Evolutionary conservation across 164 flowering plant genomes (phyloP).

Genomic region (Berberis thunbergii): DNA sequence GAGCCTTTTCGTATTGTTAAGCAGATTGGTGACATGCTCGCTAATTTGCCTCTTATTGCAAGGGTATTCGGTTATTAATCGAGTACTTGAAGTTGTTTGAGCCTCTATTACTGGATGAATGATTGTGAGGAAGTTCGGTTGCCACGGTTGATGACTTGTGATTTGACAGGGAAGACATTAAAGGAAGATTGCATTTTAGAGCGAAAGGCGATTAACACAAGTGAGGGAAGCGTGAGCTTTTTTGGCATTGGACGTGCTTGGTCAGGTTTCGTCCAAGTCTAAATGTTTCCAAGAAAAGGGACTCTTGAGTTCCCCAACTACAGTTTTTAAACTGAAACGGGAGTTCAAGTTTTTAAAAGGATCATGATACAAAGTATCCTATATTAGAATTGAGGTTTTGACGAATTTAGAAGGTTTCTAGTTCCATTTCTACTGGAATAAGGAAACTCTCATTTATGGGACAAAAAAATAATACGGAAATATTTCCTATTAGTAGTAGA

Average conservation of each 20-base stretch:
- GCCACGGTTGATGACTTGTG: neutral
- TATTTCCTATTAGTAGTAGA: too few relatives aligned
- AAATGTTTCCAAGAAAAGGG: neutral
- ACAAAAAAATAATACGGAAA: too few relatives aligned
- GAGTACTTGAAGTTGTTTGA: neutral
- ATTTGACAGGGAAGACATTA: neutral
- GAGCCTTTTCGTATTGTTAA: neutral
- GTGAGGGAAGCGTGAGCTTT: neutral
- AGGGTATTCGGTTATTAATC: neutral
- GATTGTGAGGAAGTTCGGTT: neutral
- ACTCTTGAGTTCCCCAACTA: neutral
- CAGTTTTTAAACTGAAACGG: neutral
- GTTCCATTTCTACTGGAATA: too few relatives aligned
- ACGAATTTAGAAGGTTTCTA: too few relatives aligned
- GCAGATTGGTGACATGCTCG: neutral
- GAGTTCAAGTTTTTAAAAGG: neutral
- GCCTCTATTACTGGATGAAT: neutral
- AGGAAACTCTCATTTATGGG: too few relatives aligned
- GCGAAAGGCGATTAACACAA: neutral
- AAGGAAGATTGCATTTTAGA: neutral
- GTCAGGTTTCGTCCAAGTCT: neutral
- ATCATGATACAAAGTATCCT: neutral
- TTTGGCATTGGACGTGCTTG: neutral
- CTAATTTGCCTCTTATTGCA: neutral
- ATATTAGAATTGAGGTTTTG: too few relatives aligned